A percentile compares a stretch with the other conserved stretches of the same genome.
These are phyloP conservation scores for Hypoxylon fragiforme DNA, from an alignment of 495 filamentous ascomycete genomes.

Conservation along the genomic window DNA sequence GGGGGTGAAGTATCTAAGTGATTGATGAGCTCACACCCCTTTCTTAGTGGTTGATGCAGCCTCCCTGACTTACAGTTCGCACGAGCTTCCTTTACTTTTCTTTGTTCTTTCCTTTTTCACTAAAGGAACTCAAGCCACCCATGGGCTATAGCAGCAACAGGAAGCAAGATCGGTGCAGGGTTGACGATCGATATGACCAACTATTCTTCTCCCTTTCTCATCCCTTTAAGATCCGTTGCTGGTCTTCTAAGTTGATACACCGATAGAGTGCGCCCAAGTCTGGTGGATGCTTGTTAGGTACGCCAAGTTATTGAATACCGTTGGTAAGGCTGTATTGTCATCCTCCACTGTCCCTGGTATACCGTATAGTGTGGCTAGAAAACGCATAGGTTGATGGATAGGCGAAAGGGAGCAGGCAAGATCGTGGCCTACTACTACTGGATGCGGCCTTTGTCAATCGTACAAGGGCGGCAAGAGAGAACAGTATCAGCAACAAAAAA, in stretches of 20 bases:
- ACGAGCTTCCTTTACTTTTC: constrained; percentile 24
- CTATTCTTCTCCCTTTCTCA: too few species aligned
- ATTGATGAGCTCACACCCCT: constrained; percentile 37
- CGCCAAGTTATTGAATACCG: neutral
- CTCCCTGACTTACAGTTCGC: constrained; percentile 19
- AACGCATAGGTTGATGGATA: constrained; percentile 4
- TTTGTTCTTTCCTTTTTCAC: constrained; percentile 31
- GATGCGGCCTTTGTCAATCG: constrained; percentile 33
- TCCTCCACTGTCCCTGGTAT: constrained; percentile 8
- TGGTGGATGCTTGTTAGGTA: constrained; percentile 1
- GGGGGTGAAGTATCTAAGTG: constrained; percentile 25
- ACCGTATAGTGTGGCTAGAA: constrained; percentile 5
- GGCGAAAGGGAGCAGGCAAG: constrained; percentile 11
- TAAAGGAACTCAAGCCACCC: constrained; percentile 15
- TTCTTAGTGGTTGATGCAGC: constrained; percentile 29
- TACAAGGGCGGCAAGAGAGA: constrained; percentile 11
- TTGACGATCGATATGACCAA: constrained; percentile 10
- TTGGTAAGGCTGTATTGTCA: constrained; percentile 3
- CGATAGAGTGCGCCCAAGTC: neutral
- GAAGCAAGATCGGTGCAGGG: constrained; percentile 10
- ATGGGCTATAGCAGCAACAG: constrained; percentile 12
- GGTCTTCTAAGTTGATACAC: neutral
- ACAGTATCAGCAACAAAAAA: constrained; percentile 26
- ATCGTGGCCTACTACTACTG: constrained; percentile 15
- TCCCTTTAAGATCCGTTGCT: constrained; percentile 2